Evolutionary conservation across 202 grass and related monocot species (phyloP), one percentile per base, ranked within the genome.

Genomic region (Carex arenaria): DNA sequence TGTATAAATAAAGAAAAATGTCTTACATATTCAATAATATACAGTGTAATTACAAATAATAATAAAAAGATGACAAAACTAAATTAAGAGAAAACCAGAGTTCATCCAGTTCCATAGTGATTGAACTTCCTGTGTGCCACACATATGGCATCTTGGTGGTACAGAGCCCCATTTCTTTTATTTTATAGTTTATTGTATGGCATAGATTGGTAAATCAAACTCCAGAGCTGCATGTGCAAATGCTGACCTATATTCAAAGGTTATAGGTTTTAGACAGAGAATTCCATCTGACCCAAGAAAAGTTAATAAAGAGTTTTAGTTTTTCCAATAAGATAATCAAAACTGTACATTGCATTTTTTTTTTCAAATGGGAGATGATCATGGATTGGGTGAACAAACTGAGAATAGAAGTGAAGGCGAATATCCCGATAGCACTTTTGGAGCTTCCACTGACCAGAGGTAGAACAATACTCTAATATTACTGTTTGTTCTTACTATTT

Each of bases 341-440:
- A 56, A 57, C 26, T 56, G 26, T 36, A 57, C 52, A n/a, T 77
- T 36, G 15, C 7, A 12, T 77, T 56, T 53, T 56, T 43, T 40
- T 18, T 56, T 56, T n/a, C 51, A 77, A 77, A 77, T 59, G 19
- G 73, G 53, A 67, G 65, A 40, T 18, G 32, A n/a, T 67, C 31
- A 67, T 67, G 64, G 64, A 31, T 56, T 77, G 51, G 52, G 57
- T 57, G 49, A 55, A 2, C 72, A 82, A 18, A 53, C 43, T 7
- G 22, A 68, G 9, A 49, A 82, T 36, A 63, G 64, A 56, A 82
- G 30, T 82, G 86, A 95, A 87, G 90, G 90, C 76, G 89, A 90
- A 83, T 81, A 84, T 90, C 83, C 83, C 65, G 72, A 85, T 14
- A 85, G 85, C 79, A 95, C 91, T 90, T 72, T 86, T 84, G 87